A percentile compares a stretch with the other conserved stretches of the same genome.
phyloP scores from a whole-genome alignment of 2,329 filamentous ascomycete genomes.

The Xylaria sp. region DNA sequence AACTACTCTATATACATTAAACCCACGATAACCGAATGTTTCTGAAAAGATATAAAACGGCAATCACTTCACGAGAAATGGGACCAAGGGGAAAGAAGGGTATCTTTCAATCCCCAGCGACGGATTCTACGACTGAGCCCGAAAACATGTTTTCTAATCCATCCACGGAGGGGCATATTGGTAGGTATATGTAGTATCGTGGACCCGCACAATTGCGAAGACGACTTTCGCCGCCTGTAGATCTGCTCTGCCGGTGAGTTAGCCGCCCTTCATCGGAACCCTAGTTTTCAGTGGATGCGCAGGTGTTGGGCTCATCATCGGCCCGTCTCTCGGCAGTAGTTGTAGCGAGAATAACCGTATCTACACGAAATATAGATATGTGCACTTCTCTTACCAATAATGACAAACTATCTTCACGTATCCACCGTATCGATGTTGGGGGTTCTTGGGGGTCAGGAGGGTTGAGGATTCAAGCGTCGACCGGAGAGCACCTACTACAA shows the following conservation, averaged over 20 bases:
- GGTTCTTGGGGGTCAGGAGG: slow-evolving; percentile 11
- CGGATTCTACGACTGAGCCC: slow-evolving; percentile 12
- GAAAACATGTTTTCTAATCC: slow-evolving; percentile 28
- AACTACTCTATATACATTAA: neutral
- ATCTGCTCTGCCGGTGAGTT: slow-evolving; percentile 27
- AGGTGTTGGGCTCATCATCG: slow-evolving; percentile 32
- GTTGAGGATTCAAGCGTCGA: neutral
- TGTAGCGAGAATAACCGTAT: slow-evolving; percentile 34
- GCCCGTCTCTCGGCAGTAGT: slow-evolving; percentile 37
- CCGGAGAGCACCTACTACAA: neutral
- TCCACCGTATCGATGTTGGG: slow-evolving; percentile 1
- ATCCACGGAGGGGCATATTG: slow-evolving; percentile 20
- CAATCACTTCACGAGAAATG: neutral
- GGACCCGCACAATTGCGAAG: slow-evolving; percentile 17
- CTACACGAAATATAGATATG: slow-evolving; percentile 9
- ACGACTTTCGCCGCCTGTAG: slow-evolving; percentile 34
- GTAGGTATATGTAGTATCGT: slow-evolving; percentile 19
- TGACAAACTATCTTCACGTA: neutral
- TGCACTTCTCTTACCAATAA: neutral
- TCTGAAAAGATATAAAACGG: neutral
- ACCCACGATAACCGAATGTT: neutral
- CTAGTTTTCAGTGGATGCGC: slow-evolving; percentile 12
- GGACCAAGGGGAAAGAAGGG: neutral
- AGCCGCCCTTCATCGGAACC: slow-evolving; percentile 9
- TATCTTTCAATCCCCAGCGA: slow-evolving; percentile 5